A percentile compares a stretch with the other conserved stretches of the same genome.
Conservation (phyloP, 2,329 filamentous ascomycete species). For the Cercospora janseana region DNA sequence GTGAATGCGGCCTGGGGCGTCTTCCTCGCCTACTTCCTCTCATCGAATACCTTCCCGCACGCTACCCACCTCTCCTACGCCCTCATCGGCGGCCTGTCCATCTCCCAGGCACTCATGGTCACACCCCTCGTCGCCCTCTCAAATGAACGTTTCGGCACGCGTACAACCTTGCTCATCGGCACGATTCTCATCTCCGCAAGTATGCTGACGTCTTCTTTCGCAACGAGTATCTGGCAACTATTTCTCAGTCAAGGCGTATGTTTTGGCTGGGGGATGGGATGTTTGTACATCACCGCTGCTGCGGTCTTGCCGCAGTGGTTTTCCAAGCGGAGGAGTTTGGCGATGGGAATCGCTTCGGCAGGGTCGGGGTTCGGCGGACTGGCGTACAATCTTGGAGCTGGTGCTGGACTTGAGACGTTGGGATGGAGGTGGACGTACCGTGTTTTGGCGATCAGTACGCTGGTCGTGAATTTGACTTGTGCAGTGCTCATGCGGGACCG, state of each 20-base stretch:
- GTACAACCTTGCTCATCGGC: constrained; percentile 62
- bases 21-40: constrained; percentile 71
- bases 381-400: constrained; percentile 63
- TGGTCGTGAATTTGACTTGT: constrained; percentile 61
- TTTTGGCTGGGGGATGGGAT: constrained; percentile 72
- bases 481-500: constrained; percentile 62
- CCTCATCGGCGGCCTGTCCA: constrained; percentile 69
- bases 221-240: constrained; percentile 68
- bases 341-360: constrained; percentile 63
- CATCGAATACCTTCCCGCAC: constrained; percentile 57
- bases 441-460: constrained; percentile 59
- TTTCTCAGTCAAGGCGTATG: constrained; percentile 69
- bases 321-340: constrained; percentile 62
- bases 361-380: constrained; percentile 72
- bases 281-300: constrained; percentile 67
- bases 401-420: constrained; percentile 62
- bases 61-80: constrained; percentile 66
- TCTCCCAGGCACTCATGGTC: constrained; percentile 62
- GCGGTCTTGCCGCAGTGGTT: constrained; percentile 72
- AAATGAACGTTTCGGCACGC: constrained; percentile 61
- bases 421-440: constrained; percentile 50
- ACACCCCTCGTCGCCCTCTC: constrained; percentile 63
- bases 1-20: constrained; percentile 57
- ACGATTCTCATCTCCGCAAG: constrained; percentile 60
- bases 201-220: constrained; percentile 67